Percentiles rank a stretch among this genome's conserved stretches.
Evolutionary conservation across 192 early-diverging fungal genomes (phyloP).

Genomic region (Linnemannia elongata): DNA sequence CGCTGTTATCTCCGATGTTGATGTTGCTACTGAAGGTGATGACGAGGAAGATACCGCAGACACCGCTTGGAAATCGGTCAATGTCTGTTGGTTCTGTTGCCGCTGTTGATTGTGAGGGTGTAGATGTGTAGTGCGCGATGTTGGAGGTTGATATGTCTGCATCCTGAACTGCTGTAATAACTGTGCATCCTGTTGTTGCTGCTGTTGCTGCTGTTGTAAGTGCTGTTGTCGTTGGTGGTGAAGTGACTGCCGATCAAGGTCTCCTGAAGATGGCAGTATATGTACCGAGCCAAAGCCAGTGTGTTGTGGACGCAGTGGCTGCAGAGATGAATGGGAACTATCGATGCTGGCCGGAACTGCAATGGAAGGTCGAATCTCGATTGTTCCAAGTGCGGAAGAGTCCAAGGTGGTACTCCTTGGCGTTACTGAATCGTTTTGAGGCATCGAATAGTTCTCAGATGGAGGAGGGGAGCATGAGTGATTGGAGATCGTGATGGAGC

Average conservation of each 20-base stretch:
- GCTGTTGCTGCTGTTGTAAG: not conserved
- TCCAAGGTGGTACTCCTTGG: not conserved
- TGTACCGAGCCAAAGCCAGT: not conserved
- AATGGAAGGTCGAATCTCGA: conserved; percentile 25
- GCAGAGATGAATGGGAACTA: conserved; percentile 17
- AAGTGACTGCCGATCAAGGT: not conserved
- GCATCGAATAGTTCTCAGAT: not conserved
- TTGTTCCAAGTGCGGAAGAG: not conserved
- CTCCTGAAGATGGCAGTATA: not conserved
- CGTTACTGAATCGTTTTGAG: not conserved
- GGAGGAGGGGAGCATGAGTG: conserved; percentile 10
- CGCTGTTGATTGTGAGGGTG: conserved; percentile 12
- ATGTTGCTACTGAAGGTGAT: not conserved
- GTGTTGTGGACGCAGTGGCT: not conserved
- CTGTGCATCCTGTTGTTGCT: not conserved
- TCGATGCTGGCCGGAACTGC: conserved; percentile 32
- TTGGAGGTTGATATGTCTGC: conserved; percentile 4
- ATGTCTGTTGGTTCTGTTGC: not conserved
- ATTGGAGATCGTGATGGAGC: conserved; percentile 7
- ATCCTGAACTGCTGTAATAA: not conserved
- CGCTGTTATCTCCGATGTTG: conserved; percentile 5
- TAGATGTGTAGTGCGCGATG: not conserved
- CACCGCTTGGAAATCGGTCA: not conserved
- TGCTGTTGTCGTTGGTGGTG: not conserved
- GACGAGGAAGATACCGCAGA: not conserved